A percentile compares a stretch with the other conserved stretches of the same genome.
These are phyloP conservation scores for Colletotrichum viniferum DNA, from an alignment of 2,329 filamentous ascomycete species.

Conservation along the genomic window DNA sequence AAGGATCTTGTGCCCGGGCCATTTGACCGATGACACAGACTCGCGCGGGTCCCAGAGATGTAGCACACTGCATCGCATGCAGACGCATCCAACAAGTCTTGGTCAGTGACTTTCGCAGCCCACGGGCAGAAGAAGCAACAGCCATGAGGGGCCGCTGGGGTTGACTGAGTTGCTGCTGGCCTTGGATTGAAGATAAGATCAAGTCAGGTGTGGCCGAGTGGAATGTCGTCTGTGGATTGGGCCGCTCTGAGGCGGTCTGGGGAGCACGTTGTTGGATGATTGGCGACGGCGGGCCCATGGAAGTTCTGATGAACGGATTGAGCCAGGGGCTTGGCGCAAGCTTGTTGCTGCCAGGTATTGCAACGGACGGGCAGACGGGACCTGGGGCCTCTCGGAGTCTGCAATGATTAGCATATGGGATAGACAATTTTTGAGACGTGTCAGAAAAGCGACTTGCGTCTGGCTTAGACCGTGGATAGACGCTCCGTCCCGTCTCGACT, in stretches of 20 bases:
- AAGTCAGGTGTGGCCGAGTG: background rate
- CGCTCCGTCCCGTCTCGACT: constrained; percentile 13
- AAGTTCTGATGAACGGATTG: background rate
- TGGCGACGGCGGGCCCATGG: constrained; percentile 9
- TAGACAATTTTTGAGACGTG: constrained; percentile 12
- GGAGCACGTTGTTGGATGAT: constrained; percentile 24
- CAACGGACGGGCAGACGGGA: constrained; percentile 1
- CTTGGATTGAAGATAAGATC: background rate
- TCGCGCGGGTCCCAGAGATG: background rate
- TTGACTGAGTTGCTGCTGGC: background rate
- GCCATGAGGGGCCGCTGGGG: background rate
- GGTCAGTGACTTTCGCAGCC: background rate
- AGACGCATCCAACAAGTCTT: background rate
- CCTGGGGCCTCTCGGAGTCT: background rate
- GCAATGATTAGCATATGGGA: constrained; percentile 1
- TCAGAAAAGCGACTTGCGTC: constrained; percentile 8
- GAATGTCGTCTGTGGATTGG: constrained; percentile 2
- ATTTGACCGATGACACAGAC: background rate
- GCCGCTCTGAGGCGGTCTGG: constrained; percentile 15
- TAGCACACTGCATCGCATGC: background rate
- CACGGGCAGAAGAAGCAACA: background rate
- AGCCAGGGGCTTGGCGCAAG: constrained; percentile 6
- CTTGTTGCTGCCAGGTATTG: background rate
- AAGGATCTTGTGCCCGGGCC: background rate
- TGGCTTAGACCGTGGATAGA: constrained; percentile 12